Evolutionary conservation across 1,284 basidiomycete species (phyloP).

Genomic region (Coniferiporia weirii): DNA sequence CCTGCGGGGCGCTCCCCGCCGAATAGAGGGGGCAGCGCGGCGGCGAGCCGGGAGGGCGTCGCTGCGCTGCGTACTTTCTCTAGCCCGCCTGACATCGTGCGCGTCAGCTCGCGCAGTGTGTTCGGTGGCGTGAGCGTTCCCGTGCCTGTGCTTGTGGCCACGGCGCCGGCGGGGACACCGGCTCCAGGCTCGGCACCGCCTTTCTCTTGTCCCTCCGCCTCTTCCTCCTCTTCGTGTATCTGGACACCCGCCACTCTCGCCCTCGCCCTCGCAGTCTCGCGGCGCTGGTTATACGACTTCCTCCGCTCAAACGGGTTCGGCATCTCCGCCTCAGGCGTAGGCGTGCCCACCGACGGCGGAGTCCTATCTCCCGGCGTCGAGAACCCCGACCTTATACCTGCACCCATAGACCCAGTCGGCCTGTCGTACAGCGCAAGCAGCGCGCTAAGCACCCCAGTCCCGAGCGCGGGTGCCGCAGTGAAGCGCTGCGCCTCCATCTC

Average conservation of each 20-base stretch:
- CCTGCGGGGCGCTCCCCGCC: constrained; percentile 36
- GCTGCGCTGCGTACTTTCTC: background rate
- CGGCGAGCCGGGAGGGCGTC: background rate
- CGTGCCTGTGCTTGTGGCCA: background rate
- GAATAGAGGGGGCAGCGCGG: background rate
- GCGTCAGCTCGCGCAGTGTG: background rate
- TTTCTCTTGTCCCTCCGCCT: background rate
- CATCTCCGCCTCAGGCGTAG: background rate
- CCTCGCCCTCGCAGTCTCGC: too few species aligned
- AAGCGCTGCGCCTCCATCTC: background rate
- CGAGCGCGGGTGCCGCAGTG: constrained; percentile 8
- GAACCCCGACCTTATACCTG: background rate
- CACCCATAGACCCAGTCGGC: background rate
- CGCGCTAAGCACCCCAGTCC: constrained; percentile 13
- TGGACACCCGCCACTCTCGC: background rate
- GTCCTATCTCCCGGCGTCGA: constrained; percentile 12
- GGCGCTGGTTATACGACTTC: background rate
- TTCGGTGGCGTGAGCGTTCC: background rate
- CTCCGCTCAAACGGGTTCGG: background rate
- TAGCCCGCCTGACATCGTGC: constrained; percentile 2
- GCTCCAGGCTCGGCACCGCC: background rate
- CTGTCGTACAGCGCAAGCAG: constrained; percentile 13
- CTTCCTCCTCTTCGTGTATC: background rate
- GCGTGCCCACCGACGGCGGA: background rate
- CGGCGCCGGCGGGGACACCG: background rate